Base-by-base conservation (phyloP, 2,329 filamentous ascomycete genomes). In the Fusarium graminum region DNA sequence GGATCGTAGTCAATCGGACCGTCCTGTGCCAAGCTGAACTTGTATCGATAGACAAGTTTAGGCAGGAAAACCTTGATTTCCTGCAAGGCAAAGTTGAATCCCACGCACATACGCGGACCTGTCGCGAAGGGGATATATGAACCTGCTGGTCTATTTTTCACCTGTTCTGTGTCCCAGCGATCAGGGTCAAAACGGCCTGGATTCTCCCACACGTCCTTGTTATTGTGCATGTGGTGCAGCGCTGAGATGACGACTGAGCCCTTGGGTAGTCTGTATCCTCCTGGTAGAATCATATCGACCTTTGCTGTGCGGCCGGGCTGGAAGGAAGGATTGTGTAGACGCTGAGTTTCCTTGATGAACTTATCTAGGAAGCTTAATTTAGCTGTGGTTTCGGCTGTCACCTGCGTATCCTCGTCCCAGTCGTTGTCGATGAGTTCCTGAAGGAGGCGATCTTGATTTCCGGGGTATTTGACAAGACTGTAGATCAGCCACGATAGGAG, bases 81-180 rank as follows among this genome's bases (percentile, higher is more conserved):
- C 63, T 83, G 81, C 16, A 89, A 73, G 0, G 86, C 87, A 71
- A 89, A 88, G 73, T 88, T 89, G 79, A 88, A 89, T 0, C 87
- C 88, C 43, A 90, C 85, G 58, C 88, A 90, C 76, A 82, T 83
- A 3, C 88, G 78, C 0, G 79, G 82, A 0, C 88, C 88, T 0
- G 81, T 77, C 0, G 83, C 86, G 59, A 90, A 90, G 0, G 88
- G 88, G 4, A 85, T 77, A 62, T 89, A 90, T 0, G 82, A 77
- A 0, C 80, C 81, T 29, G 80, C 79, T 50, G 82, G 84, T 4
- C 81, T 72, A 60, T 80, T 81, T 77, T 85, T 86, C 50, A 86
- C 85, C 19, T 79, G 75, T 0, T 84, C 81, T 0, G 81, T 81
- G 46, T 83, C 82, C 87, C 87, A 89, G 7, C 87, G 78, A 66